phyloP scores from a whole-genome alignment of 2,329 filamentous ascomycete species.

The Hawksworthiomyces lignivorus region DNA sequence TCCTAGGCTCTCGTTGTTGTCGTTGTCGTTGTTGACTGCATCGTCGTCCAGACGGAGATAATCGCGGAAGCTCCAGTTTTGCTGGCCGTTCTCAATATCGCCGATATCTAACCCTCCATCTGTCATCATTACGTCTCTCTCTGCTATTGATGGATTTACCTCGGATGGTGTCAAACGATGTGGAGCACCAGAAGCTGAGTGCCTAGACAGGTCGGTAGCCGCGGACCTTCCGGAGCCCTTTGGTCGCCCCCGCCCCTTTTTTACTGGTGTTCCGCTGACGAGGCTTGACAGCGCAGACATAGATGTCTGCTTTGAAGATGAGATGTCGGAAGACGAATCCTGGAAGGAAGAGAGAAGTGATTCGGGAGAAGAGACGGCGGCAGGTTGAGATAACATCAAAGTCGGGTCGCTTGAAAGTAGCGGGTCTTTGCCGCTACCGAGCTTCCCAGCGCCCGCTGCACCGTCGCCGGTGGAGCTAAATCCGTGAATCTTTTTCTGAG shows the following conservation, averaged over 20 bases:
- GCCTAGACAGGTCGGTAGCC: not conserved
- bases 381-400: slow-evolving; percentile 7
- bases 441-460: not conserved
- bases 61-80: slow-evolving; percentile 31
- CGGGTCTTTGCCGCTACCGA: slow-evolving; percentile 2
- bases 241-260: slow-evolving; percentile 18
- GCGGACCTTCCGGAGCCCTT: slow-evolving; percentile 15
- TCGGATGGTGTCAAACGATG: not conserved
- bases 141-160: not conserved
- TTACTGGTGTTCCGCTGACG: slow-evolving; percentile 7
- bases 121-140: slow-evolving; percentile 35
- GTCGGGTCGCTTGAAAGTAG: slow-evolving; percentile 11
- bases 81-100: slow-evolving; percentile 30
- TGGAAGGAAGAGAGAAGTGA: slow-evolving; percentile 26
- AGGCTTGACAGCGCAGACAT: slow-evolving; percentile 14
- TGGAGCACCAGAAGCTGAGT: not conserved
- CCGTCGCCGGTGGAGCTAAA: slow-evolving; percentile 3
- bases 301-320: slow-evolving; percentile 28
- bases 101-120: slow-evolving; percentile 20
- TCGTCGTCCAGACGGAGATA: slow-evolving; percentile 33
- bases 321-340: slow-evolving; percentile 44
- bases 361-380: slow-evolving; percentile 15
- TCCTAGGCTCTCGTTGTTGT: not conserved
- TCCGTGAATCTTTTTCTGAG: not conserved
- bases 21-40: slow-evolving; percentile 27